A percentile compares a stretch with the other conserved stretches of the same genome.
Evolutionary conservation across 495 filamentous ascomycete species (phyloP).

Genomic region (Daldinia loculata): DNA sequence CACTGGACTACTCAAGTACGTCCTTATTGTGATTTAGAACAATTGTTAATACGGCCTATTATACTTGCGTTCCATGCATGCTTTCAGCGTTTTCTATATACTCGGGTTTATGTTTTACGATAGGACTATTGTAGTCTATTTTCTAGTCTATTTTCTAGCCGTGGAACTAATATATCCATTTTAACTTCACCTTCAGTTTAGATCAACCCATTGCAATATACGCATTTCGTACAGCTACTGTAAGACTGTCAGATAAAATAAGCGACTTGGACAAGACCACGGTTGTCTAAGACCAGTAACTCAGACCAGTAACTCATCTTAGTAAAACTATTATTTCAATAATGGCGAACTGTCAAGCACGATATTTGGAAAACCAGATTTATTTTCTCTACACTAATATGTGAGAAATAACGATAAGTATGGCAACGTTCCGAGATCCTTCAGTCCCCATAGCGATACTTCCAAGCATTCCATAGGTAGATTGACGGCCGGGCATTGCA

Average conservation of each 20-base stretch:
- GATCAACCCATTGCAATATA: neutral
- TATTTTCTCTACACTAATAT: neutral
- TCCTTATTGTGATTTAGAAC: conserved; percentile 17
- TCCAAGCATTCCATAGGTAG: neutral
- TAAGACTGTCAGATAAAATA: neutral
- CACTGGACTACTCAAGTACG: conserved; percentile 12
- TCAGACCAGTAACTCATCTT: neutral
- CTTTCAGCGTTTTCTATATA: conserved; percentile 35
- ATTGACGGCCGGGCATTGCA: neutral
- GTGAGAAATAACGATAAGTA: neutral
- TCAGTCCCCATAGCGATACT: neutral
- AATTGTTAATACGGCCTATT: conserved; percentile 23
- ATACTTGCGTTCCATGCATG: conserved; percentile 11
- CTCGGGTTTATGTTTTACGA: conserved; percentile 14
- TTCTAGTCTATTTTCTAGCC: conserved; percentile 11
- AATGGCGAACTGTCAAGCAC: neutral
- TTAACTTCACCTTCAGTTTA: neutral
- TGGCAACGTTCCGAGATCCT: neutral
- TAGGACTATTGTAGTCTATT: conserved; percentile 20
- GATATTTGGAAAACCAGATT: neutral
- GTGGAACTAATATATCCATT: conserved; percentile 16
- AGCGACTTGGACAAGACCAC: too few species aligned
- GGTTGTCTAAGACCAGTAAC: too few species aligned
- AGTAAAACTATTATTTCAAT: neutral
- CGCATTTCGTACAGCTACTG: neutral